Conservation (phyloP, 768 basidiomycete genomes). For the Artomyces pyxidatus region DNA sequence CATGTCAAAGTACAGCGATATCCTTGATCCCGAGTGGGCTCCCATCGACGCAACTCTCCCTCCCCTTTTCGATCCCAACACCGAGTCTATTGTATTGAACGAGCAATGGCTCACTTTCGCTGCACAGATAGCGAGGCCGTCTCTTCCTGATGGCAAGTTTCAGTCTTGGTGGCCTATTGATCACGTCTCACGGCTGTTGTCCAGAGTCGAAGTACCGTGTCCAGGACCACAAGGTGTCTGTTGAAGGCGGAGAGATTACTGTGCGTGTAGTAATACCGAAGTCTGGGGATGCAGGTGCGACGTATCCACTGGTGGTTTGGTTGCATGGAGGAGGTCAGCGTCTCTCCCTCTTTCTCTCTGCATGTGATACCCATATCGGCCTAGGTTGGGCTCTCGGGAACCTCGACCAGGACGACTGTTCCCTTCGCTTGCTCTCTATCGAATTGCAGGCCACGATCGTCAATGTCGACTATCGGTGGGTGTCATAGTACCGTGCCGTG, state of each 20-base stretch:
- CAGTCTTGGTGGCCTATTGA: too few relatives aligned
- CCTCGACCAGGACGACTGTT: neutral
- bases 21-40: too few relatives aligned
- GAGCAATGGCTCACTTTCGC: too few relatives aligned
- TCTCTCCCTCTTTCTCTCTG: neutral
- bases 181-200: too few relatives aligned
- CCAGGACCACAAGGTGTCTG: slow-evolving; percentile 4
- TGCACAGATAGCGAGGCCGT: too few relatives aligned
- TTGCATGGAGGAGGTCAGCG: slow-evolving; percentile 6
- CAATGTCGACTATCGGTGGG: neutral
- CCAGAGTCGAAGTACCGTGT: slow-evolving; percentile 5
- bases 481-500: neutral
- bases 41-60: too few relatives aligned
- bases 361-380: neutral
- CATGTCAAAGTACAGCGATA: too few relatives aligned
- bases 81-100: too few relatives aligned
- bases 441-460: neutral
- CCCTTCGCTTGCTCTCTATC: neutral
- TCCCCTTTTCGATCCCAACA: too few relatives aligned
- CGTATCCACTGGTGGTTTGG: slow-evolving; percentile 8
- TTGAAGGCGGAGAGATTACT: slow-evolving; percentile 8
- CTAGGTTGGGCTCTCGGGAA: neutral
- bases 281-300: neutral
- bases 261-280: slow-evolving; percentile 3
- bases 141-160: too few relatives aligned